phyloP scores from a whole-genome alignment of 2,329 filamentous ascomycete species.

The Fusarium kyushuense region DNA sequence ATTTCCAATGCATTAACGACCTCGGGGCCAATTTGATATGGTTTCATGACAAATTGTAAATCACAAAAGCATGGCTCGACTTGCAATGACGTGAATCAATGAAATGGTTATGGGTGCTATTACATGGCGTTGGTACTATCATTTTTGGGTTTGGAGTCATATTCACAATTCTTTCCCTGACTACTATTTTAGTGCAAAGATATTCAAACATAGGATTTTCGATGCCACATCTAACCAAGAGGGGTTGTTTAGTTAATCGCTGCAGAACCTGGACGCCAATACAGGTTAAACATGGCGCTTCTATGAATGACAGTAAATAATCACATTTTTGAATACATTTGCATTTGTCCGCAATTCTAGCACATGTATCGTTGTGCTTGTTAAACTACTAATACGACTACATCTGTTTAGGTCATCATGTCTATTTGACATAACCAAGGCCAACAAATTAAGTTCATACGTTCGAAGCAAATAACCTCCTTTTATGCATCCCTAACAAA shows the following conservation, averaged over 20 bases:
- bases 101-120: conserved; percentile 3
- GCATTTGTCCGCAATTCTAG: background rate
- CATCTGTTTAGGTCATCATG: background rate
- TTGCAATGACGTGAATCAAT: background rate
- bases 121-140: conserved; percentile 33
- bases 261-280: conserved; percentile 8
- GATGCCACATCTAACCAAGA: background rate
- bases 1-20: conserved; percentile 11
- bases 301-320: conserved; percentile 13
- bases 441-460: background rate
- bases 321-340: background rate
- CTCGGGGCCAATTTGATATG: background rate
- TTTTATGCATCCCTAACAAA: background rate
- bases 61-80: background rate
- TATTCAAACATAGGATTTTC: conserved; percentile 14
- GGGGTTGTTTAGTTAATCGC: background rate
- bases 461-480: background rate
- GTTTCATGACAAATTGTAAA: background rate
- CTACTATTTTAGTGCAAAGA: conserved; percentile 10
- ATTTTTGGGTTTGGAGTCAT: conserved; percentile 18
- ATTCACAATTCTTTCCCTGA: conserved; percentile 1
- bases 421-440: background rate
- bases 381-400: background rate
- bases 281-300: background rate
- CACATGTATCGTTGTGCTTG: background rate